Evolutionary conservation across 2,329 filamentous ascomycete species (phyloP), one percentile per base, ranked within the genome.

Genomic region (Gnomoniopsis sp.): DNA sequence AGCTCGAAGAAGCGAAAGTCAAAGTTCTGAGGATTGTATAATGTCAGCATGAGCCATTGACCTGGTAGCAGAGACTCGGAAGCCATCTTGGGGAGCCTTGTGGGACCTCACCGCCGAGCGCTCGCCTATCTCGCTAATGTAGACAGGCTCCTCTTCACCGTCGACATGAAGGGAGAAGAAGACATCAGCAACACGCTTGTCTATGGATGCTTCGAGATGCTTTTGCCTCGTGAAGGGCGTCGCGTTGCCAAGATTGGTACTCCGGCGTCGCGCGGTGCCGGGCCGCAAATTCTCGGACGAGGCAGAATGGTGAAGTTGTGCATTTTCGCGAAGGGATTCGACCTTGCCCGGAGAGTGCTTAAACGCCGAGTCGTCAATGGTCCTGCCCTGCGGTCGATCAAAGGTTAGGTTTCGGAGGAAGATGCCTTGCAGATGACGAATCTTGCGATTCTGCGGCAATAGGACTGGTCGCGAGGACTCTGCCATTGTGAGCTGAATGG

Each of bases 1-100:
- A 96, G 80, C 62, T 96, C 88, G 70, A 97, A 96, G 70, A 90
- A 88, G 47, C 85, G 86, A 71, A 96, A 98, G 66, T 89, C 91
- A 63, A 95, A 95, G 71, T 97, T 97, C 82, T 84, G 63, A 93
- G 93, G 71, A 97, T 97, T 82, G 83, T 54, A 17, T 15, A 34
- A 21, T 21, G 57, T 65, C 55, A 68, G 66, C 61, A 48, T 38
- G 15, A 2, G 44, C 23, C 43, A 41, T 48, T 15, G 46, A 8
- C 21, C 26, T 38, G 19, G n/a, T n/a, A n/a, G 23, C 23, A n/a
- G 36, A 15, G 36, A 30, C 15, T n/a, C 38, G 12, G 34, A 15
- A 10, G 1, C 11, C 7, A 19, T 12, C 34, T 36, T 44, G 26
- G 50, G 21, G 30, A 46, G 30, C 11, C 17, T 3, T 21, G 21